Base-by-base conservation (phyloP, 164 flowering plant genomes). In the Aristolochia fimbriata region DNA sequence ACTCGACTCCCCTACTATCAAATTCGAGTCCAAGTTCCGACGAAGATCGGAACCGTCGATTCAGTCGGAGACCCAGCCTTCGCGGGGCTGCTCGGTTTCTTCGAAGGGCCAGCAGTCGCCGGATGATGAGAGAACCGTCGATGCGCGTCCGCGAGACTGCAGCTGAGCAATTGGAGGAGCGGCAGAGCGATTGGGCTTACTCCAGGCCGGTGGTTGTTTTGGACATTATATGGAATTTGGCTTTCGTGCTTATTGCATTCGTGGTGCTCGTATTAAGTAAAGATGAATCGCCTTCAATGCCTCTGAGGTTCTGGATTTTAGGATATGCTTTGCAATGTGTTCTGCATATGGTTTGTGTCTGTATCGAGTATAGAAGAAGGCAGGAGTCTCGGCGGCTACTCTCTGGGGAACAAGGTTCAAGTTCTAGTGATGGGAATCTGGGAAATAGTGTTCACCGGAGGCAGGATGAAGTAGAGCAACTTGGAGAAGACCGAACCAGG, bases 181-280 rank as follows among this genome's bases (percentile, higher is more conserved):
- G 84, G 55, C 77, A 84, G 62, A 68, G 81, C 63, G 83, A 77
- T 60, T 76, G 86, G 82, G 84, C 87, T 9, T 82, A 80, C 49
- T 82, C 84, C 24, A 75, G 66, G 64, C 84, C 87, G 4, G 78
- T 82, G 24, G 83, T 82, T 46, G 59, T 78, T 57, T 68, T 82
- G 13, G 84, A 82, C 55, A 64, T 80, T 22, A 27, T 78, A 1
- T 82, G 87, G 83, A 82, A 82, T 62, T 27, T 77, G 12, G 76
- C 72, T 41, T 80, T 82, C 52, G 81, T 80, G 20, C 57, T 66
- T 10, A 78, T 73, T 13, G 74, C 77, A 14, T 12, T 59, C 14
- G 69, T 25, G 13, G 72, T 80, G 17, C 46, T 82, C 60, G 23
- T 71, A 51, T 55, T 74, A 60, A 78, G 82, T 65, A 14, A 69